Conservation (phyloP, 2,329 filamentous ascomycete species). For the Keithomyces neogunnii region DNA sequence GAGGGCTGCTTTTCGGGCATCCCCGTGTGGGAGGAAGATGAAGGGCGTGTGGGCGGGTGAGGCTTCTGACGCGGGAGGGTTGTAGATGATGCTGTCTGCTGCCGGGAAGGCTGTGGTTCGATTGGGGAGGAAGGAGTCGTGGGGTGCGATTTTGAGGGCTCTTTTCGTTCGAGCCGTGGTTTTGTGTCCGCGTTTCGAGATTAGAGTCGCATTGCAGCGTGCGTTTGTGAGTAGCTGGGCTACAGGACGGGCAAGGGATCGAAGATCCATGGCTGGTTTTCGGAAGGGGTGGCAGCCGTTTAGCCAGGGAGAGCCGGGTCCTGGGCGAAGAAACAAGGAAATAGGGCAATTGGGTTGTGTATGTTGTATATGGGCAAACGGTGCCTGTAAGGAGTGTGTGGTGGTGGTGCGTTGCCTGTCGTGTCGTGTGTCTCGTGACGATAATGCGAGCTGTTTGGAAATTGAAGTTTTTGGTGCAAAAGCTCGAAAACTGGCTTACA, state of each 20-base stretch:
- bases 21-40: conserved; percentile 52
- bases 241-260: conserved; percentile 25
- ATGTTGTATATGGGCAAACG: background rate
- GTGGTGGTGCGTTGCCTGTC: background rate
- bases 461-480: conserved; percentile 2
- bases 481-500: background rate
- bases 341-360: no score
- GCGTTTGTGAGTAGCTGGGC: conserved; percentile 21
- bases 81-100: conserved; percentile 42
- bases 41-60: conserved; percentile 59
- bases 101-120: conserved; percentile 20
- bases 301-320: background rate
- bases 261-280: conserved; percentile 24
- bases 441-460: background rate
- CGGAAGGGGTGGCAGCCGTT: background rate
- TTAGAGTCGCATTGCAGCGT: conserved; percentile 14
- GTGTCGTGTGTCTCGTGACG: background rate
- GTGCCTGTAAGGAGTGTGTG: background rate
- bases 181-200: conserved; percentile 36
- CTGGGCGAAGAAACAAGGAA: background rate
- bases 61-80: conserved; percentile 44
- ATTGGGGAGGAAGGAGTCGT: conserved; percentile 48
- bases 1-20: conserved; percentile 44
- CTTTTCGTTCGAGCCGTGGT: conserved; percentile 46
- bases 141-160: conserved; percentile 50